phyloP scores from a whole-genome alignment of 306 rosid genomes.

The Argentina anserina region DNA sequence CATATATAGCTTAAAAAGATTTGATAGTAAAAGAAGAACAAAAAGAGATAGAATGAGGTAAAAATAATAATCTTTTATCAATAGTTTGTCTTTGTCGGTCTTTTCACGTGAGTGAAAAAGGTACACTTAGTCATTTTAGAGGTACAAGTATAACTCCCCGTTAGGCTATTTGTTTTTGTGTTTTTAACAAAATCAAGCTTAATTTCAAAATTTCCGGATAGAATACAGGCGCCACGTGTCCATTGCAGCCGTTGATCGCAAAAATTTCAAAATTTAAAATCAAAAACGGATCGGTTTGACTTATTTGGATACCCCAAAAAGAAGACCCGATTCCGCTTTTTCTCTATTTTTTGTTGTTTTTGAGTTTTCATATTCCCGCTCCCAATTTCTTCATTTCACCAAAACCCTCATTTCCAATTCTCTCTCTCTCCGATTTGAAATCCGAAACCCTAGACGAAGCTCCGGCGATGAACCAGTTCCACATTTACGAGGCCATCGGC shows the following conservation, averaged over 20 bases:
- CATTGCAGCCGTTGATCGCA: no score
- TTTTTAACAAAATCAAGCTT: no score
- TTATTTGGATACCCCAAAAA: not conserved
- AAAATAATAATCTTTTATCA: no score
- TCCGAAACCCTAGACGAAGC: conserved; percentile 40
- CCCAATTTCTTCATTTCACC: not conserved
- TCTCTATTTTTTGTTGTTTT: not conserved
- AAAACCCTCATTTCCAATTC: not conserved
- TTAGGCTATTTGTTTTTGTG: no score
- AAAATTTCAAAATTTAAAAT: not conserved
- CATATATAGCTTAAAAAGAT: no score
- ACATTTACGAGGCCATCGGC: conserved; percentile 93
- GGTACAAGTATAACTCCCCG: no score
- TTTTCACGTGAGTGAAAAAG: no score
- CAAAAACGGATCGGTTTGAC: not conserved
- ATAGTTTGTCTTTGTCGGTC: no score
- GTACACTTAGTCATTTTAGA: no score
- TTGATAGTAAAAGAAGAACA: no score
- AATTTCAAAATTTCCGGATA: no score
- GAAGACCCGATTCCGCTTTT: not conserved
- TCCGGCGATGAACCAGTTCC: conserved; percentile 79
- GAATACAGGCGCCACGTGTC: not conserved
- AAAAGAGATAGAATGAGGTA: no score
- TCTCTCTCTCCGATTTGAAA: conserved; percentile 14
- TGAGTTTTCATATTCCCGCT: conserved; percentile 5